These are phyloP conservation scores for Tolypocladium endophyticum DNA, from an alignment of 2,329 filamentous ascomycete species.

Conservation along the genomic window DNA sequence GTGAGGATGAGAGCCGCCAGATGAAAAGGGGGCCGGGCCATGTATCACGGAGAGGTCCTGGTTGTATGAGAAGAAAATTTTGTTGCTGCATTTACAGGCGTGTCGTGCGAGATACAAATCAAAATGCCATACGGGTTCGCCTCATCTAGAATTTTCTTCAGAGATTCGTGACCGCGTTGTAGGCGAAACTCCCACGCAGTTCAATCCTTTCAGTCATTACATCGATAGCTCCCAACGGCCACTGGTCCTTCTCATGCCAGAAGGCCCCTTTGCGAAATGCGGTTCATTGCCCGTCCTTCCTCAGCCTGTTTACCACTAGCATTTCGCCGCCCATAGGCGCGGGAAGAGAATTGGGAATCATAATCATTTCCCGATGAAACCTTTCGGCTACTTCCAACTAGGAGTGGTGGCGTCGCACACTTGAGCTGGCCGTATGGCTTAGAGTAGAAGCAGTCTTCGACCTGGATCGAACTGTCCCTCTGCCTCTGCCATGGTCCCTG, in stretches of 20 bases:
- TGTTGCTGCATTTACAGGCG: too few species aligned
- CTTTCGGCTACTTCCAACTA: slow-evolving; percentile 40
- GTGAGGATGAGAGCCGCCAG: background rate
- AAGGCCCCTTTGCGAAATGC: background rate
- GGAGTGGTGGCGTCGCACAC: slow-evolving; percentile 40
- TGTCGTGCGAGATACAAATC: background rate
- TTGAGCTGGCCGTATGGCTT: slow-evolving; percentile 51
- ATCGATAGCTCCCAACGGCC: background rate
- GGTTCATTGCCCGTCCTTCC: slow-evolving; percentile 40
- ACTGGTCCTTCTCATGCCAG: background rate
- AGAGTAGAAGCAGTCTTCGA: slow-evolving; percentile 37
- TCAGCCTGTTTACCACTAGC: slow-evolving; percentile 67
- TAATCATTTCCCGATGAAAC: slow-evolving; percentile 51
- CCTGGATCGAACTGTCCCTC: slow-evolving; percentile 37
- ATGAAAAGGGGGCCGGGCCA: background rate
- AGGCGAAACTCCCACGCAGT: background rate
- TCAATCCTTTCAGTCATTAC: background rate
- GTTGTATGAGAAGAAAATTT: background rate
- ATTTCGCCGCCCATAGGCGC: slow-evolving; percentile 38
- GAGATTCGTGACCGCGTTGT: background rate
- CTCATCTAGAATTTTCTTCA: background rate
- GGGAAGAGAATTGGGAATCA: slow-evolving; percentile 18
- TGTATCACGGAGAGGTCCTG: background rate
- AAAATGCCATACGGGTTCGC: background rate
- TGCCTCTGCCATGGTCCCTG: slow-evolving; percentile 4